phyloP scores from a whole-genome alignment of 495 filamentous ascomycete species.

The Lasiosphaeria ovina region DNA sequence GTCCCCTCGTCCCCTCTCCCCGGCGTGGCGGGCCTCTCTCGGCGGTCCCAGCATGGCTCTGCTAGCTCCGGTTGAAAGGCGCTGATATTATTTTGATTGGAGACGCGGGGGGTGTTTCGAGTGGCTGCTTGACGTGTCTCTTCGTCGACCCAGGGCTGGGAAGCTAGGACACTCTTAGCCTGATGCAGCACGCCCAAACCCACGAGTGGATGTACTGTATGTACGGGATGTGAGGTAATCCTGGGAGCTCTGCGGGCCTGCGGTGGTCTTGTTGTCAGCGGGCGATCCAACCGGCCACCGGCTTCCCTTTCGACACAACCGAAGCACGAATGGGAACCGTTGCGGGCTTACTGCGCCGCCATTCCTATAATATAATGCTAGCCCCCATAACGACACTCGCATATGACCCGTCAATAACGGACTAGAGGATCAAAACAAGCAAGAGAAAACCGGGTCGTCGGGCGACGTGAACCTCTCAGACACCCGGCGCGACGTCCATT shows the following conservation, averaged over 20 bases:
- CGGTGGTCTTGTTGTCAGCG: conserved; percentile 3
- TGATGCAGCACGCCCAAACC: conserved; percentile 19
- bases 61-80: conserved; percentile 25
- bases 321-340: conserved; percentile 14
- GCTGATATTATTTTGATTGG: conserved; percentile 27
- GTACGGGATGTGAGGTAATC: conserved; percentile 8
- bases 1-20: conserved; percentile 4
- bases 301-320: conserved; percentile 15
- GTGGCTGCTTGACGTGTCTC: conserved; percentile 25
- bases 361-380: conserved; percentile 23
- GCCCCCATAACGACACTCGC: conserved; percentile 14
- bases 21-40: conserved; percentile 9
- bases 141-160: conserved; percentile 14
- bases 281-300: conserved; percentile 12
- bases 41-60: conserved; percentile 15
- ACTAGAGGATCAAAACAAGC: conserved; percentile 12
- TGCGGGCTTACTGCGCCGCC: conserved; percentile 14
- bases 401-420: conserved; percentile 17
- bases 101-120: conserved; percentile 9
- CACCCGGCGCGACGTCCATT: conserved; percentile 18
- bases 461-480: conserved; percentile 14
- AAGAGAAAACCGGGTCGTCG: conserved; percentile 25
- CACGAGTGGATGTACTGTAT: conserved; percentile 13
- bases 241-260: conserved; percentile 14
- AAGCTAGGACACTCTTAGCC: conserved; percentile 25